phyloP scores from a whole-genome alignment of 1,284 basidiomycete species.

The Apiotrichum veenhuisii region DNA sequence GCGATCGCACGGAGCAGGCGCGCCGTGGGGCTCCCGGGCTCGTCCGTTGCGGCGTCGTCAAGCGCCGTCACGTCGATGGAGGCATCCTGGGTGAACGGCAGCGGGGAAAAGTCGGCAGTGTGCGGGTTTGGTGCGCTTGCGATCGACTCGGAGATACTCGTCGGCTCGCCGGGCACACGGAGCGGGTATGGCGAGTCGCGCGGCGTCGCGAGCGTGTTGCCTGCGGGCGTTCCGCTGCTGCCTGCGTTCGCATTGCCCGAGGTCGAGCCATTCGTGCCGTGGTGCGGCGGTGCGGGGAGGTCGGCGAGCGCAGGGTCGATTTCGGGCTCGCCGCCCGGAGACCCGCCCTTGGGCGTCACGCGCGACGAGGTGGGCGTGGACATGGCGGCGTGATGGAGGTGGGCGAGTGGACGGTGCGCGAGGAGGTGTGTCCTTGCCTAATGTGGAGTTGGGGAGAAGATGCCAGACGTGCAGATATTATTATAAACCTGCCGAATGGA shows the following conservation, averaged over 20 bases:
- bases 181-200: constrained; percentile 14
- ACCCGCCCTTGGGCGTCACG: constrained; percentile 9
- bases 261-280: constrained; percentile 13
- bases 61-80: constrained; percentile 32
- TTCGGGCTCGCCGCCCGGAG: constrained; percentile 18
- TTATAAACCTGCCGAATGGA: no score
- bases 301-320: constrained; percentile 39
- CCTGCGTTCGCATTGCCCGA: constrained; percentile 2
- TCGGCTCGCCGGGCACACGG: constrained; percentile 22
- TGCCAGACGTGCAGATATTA: no score
- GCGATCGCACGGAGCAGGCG: constrained; percentile 43
- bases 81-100: constrained; percentile 31
- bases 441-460: no score
- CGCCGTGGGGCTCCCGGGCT: constrained; percentile 42
- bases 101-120: constrained; percentile 37
- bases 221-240: background rate
- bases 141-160: constrained; percentile 40
- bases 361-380: constrained; percentile 11
- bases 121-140: constrained; percentile 41
- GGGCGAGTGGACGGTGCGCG: no score
- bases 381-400: constrained; percentile 3
- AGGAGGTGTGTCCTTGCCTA: no score
- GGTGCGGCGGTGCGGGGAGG: constrained; percentile 32
- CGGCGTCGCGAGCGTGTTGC: background rate
- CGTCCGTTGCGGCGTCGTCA: constrained; percentile 25